Conservation (phyloP, 2,329 filamentous ascomycete genomes). For the Chaetothyriales sp. region DNA sequence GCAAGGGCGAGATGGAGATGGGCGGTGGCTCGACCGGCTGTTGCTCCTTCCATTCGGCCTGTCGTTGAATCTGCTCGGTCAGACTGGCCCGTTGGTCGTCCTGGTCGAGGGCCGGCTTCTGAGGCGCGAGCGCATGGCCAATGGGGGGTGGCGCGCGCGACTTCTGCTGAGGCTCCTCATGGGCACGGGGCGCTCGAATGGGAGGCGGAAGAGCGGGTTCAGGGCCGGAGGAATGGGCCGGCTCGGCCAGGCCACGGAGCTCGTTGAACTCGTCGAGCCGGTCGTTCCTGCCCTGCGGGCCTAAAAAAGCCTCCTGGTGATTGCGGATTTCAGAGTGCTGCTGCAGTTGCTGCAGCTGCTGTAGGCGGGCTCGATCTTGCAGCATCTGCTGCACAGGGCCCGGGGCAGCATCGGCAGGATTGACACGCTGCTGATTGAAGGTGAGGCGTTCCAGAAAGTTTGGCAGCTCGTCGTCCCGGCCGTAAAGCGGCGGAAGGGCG, state of each 20-base stretch:
- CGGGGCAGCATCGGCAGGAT: slow-evolving; percentile 37
- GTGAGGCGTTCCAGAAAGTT: slow-evolving; percentile 53
- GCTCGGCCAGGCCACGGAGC: slow-evolving; percentile 58
- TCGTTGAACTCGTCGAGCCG: slow-evolving; percentile 75
- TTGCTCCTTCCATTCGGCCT: slow-evolving; percentile 22
- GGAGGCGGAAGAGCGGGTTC: slow-evolving; percentile 31
- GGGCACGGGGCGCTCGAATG: slow-evolving; percentile 21
- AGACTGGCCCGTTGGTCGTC: slow-evolving; percentile 46
- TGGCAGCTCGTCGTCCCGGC: slow-evolving; percentile 60
- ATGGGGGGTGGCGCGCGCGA: slow-evolving; percentile 8
- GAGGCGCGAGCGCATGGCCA: slow-evolving; percentile 3
- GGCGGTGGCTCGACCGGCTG: slow-evolving; percentile 54
- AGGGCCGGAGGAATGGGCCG: slow-evolving; percentile 20
- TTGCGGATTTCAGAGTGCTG: slow-evolving; percentile 22
- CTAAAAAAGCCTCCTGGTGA: slow-evolving; percentile 32
- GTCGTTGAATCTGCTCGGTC: slow-evolving; percentile 62
- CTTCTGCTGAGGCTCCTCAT: slow-evolving; percentile 17
- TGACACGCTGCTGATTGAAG: slow-evolving; percentile 38
- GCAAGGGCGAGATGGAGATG: slow-evolving; percentile 65
- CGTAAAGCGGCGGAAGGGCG: slow-evolving; percentile 24
- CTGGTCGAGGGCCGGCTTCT: slow-evolving; percentile 20
- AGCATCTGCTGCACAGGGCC: slow-evolving; percentile 48
- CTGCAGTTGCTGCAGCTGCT: slow-evolving; percentile 23
- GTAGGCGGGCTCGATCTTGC: slow-evolving; percentile 45
- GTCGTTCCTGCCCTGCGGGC: slow-evolving; percentile 44